These are phyloP conservation scores for Colletotrichum musicola DNA, from an alignment of 2,329 filamentous ascomycete species.

Conservation along the genomic window DNA sequence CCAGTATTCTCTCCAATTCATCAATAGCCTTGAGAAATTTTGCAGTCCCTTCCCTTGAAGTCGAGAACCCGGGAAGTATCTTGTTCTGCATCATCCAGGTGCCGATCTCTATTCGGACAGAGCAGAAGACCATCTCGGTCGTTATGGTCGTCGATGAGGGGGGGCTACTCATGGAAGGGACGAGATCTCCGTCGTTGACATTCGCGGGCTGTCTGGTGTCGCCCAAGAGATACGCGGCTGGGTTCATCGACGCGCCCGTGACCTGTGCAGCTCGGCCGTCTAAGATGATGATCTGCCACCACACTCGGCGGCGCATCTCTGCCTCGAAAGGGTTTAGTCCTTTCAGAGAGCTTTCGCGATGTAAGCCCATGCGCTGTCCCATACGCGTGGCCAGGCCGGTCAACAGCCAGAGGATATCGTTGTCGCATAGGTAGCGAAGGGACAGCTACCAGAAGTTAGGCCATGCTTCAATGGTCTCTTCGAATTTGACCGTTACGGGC, in stretches of 20 bases:
- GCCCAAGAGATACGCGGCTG: slow-evolving; percentile 55
- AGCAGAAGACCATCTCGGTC: slow-evolving; percentile 30
- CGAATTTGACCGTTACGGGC: too few relatives aligned
- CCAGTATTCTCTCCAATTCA: slow-evolving; percentile 4
- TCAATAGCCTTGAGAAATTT: slow-evolving; percentile 14
- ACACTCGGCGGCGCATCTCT: slow-evolving; percentile 74
- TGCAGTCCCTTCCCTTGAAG: background rate
- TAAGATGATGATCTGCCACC: slow-evolving; percentile 73
- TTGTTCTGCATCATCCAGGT: slow-evolving; percentile 26
- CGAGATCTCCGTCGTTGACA: slow-evolving; percentile 69
- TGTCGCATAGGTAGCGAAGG: slow-evolving; percentile 68
- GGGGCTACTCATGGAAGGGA: slow-evolving; percentile 52
- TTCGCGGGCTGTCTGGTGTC: slow-evolving; percentile 66
- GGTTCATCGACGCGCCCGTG: slow-evolving; percentile 53
- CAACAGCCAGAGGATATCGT: slow-evolving; percentile 71
- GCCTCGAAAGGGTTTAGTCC: slow-evolving; percentile 72
- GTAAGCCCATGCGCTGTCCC: slow-evolving; percentile 75
- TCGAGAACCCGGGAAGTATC: background rate
- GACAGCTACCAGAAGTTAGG: slow-evolving; percentile 58
- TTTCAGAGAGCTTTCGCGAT: slow-evolving; percentile 69
- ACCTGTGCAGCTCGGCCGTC: slow-evolving; percentile 64
- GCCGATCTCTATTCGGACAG: slow-evolving; percentile 25
- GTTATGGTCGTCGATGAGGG: slow-evolving; percentile 51
- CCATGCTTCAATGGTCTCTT: too few relatives aligned
- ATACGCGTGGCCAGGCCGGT: slow-evolving; percentile 72